Percentiles rank a stretch among this genome's conserved stretches.
Evolutionary conservation across 2,329 filamentous ascomycete genomes (phyloP).

Genomic region (Monosporascus ibericus): DNA sequence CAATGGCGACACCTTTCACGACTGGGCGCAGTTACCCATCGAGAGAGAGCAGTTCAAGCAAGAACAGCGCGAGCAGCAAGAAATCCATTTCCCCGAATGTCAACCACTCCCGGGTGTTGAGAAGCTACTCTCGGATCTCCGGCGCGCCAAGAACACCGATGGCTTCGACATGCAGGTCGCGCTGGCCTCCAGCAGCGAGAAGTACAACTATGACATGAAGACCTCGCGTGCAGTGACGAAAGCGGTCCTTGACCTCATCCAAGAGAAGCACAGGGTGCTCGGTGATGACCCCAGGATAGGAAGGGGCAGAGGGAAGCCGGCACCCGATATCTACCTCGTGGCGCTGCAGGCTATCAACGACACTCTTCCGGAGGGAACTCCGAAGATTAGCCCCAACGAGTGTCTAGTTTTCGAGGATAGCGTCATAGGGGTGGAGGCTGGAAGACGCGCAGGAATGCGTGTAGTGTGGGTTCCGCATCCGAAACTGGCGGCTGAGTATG

Average conservation of each 20-base stretch:
- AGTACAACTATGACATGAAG: conserved; percentile 56
- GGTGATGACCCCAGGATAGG: conserved; percentile 62
- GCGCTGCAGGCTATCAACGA: conserved; percentile 61
- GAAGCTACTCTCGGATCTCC: conserved; percentile 44
- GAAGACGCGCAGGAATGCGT: conserved; percentile 66
- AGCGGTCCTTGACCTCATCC: conserved; percentile 36
- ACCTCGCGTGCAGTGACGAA: conserved; percentile 29
- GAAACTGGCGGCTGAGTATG: conserved; percentile 38
- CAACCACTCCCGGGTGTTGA: conserved; percentile 58
- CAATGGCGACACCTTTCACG: conserved; percentile 30
- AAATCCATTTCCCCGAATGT: conserved; percentile 51
- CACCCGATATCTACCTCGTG: conserved; percentile 67
- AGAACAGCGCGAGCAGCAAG: conserved; percentile 48
- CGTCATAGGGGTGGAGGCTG: conserved; percentile 65
- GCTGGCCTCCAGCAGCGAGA: conserved; percentile 59
- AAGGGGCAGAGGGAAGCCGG: conserved; percentile 60
- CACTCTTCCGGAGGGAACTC: conserved; percentile 39
- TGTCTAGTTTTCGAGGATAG: conserved; percentile 72
- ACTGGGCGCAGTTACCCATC: conserved; percentile 67
- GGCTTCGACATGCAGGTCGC: conserved; percentile 43
- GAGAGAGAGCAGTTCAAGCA: conserved; percentile 49
- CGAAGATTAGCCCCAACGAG: conserved; percentile 52
- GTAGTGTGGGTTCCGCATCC: conserved; percentile 66
- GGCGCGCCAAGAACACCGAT: conserved; percentile 15
- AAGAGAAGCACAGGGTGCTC: conserved; percentile 47